phyloP scores from a whole-genome alignment of 805 yeast species.

The Starmerella stigmatis region DNA sequence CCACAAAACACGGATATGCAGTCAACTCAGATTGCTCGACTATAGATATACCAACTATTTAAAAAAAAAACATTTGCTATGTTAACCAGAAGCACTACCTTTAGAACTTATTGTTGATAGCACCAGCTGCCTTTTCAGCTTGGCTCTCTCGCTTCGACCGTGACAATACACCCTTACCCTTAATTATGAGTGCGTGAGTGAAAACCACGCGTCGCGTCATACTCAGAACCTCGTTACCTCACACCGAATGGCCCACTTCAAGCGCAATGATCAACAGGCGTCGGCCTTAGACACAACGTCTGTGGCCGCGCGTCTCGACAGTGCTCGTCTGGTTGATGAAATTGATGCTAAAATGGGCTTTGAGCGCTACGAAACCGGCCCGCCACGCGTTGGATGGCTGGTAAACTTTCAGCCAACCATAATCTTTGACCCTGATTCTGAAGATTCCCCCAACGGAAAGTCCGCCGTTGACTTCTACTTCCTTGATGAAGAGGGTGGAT shows the following conservation, averaged over 20 bases:
- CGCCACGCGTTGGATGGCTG: conserved; percentile 76
- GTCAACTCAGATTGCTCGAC: too few species aligned
- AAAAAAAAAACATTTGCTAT: too few species aligned
- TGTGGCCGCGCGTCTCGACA: conserved; percentile 12
- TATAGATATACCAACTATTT: too few species aligned
- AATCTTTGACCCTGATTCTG: conserved; percentile 6
- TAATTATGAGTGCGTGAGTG: background rate
- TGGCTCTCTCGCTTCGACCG: too few species aligned
- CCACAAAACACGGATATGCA: too few species aligned
- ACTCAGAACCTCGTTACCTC: background rate
- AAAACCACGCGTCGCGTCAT: conserved; percentile 16
- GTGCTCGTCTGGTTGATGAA: conserved; percentile 35
- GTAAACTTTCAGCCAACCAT: conserved; percentile 87
- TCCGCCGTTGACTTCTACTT: conserved; percentile 93
- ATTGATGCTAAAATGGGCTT: conserved; percentile 84
- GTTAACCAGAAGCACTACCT: too few species aligned
- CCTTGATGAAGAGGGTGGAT: conserved; percentile 92
- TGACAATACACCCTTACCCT: conserved; percentile 3
- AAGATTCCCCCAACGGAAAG: conserved; percentile 44
- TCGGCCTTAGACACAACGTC: conserved; percentile 19
- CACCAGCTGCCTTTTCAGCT: too few species aligned
- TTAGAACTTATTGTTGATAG: too few species aligned
- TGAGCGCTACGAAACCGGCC: conserved; percentile 61
- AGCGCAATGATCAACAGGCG: conserved; percentile 11
- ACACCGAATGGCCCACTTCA: conserved; percentile 18